Evolutionary conservation across 2,329 filamentous ascomycete genomes (phyloP), one percentile per base, ranked within the genome.

Genomic region (Dactylellina leptospora): DNA sequence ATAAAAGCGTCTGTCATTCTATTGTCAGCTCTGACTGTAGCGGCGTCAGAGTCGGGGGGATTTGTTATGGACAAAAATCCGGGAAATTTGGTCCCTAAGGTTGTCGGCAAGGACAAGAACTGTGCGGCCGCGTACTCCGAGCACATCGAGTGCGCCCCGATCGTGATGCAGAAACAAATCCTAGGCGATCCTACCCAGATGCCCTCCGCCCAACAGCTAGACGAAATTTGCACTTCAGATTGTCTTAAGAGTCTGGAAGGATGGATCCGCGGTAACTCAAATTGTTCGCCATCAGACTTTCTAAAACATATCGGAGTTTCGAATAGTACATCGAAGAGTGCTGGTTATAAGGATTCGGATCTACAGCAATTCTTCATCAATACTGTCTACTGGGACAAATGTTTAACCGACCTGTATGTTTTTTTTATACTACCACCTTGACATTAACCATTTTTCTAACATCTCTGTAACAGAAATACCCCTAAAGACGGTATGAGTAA

Each of bases 281-380:
- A 27, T 0, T 72, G 68, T 30, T 42, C 33, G 13, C 25, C 36
- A 4, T 36, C 47, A 2, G 38, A 53, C 3, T 72, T 59, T 30
- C 28, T 72, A 25, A 53, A 47, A 6, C 64, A 53, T 27, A 22
- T 72, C 1, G 47, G 47, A 5, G 1, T 63, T 8, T 63, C 59
- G 4, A 72, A 72, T 16, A 42, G 25, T 18, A 72, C 68, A 13
- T 58, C 53, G 1, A 53, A 33, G n/a, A 18, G 27, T 4, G 36
- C 16, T 9, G 38, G 47, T 18, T 72, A 59, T 23, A 59, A 61
- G 10, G 30, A 44, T 23, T 38, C 59, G 4, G 68, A 72, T 47
- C 16, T 72, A 13, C 58, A 72, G 28, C 68, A 72, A 18, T 72
- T 63, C 38, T 72, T 53, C 23, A 60, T 72, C 38, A 53, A 33